Percentiles rank a stretch among this genome's conserved stretches.
phyloP scores from a whole-genome alignment of 2,329 filamentous ascomycete genomes.

The Fusarium hostae region DNA sequence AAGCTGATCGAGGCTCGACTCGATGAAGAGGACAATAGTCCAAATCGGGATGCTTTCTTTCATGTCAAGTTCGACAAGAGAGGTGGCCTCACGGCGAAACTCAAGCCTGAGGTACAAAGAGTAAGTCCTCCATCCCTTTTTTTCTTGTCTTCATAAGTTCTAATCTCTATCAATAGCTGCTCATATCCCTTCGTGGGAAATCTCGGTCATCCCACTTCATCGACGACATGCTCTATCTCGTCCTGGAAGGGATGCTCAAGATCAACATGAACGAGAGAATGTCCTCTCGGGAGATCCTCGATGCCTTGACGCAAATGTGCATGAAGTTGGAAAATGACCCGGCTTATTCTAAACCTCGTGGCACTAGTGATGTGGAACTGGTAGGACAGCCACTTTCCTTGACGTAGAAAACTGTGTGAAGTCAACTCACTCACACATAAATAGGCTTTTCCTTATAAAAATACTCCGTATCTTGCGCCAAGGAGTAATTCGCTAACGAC shows the following conservation, averaged over 20 bases:
- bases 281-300: fast-evolving
- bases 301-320: background rate
- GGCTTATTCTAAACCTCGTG: background rate
- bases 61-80: fast-evolving
- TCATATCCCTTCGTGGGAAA: background rate
- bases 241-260: background rate
- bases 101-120: background rate
- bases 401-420: background rate
- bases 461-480: fast-evolving
- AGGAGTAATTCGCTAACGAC: background rate
- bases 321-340: fast-evolving
- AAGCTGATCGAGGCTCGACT: fast-evolving
- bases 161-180: background rate
- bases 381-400: background rate
- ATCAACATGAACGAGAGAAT: background rate
- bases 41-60: background rate
- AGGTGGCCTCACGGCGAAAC: background rate
- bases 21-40: fast-evolving
- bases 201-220: fast-evolving
- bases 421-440: background rate
- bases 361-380: fast-evolving
- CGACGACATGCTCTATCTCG: background rate
- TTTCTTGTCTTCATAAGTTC: background rate
- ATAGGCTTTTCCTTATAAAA: background rate
- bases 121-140: background rate